Conservation (phyloP, 805 yeast genomes). For the Naumovozyma castellii region DNA sequence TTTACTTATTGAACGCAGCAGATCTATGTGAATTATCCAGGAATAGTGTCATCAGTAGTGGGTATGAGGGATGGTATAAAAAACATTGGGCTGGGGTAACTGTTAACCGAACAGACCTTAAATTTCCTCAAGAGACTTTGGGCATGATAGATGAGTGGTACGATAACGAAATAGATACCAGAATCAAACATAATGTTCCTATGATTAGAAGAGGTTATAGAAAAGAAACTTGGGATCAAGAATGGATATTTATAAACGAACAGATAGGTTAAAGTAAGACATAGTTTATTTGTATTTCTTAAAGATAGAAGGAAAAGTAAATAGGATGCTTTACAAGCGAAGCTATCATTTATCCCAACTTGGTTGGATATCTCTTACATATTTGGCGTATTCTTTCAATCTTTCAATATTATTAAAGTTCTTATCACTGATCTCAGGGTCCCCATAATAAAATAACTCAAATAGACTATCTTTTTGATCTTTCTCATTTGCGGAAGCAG, state of each 20-base stretch:
- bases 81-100: conserved; percentile 28
- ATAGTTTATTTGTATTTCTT: not conserved
- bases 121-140: conserved; percentile 11
- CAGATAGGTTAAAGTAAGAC: conserved; percentile 4
- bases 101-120: conserved; percentile 2
- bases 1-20: conserved; percentile 25
- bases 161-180: conserved; percentile 22
- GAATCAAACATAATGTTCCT: conserved; percentile 28
- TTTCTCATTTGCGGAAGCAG: conserved; percentile 8
- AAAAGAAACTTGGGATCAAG: conserved; percentile 20
- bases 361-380: conserved; percentile 29
- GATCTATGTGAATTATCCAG: conserved; percentile 27
- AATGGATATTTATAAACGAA: conserved; percentile 21
- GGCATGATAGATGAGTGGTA: conserved; percentile 24
- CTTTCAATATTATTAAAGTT: conserved; percentile 9
- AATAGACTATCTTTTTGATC: conserved; percentile 24
- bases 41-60: conserved; percentile 23
- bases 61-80: conserved; percentile 27
- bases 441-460: conserved; percentile 36
- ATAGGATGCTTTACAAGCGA: no score
- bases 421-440: conserved; percentile 13
- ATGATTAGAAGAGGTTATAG: conserved; percentile 22
- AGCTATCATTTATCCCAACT: conserved; percentile 28
- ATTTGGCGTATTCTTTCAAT: conserved; percentile 19
- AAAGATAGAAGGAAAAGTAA: no score